Conservation (phyloP, 495 filamentous ascomycete genomes). For the Penicillium bialowiezense region DNA sequence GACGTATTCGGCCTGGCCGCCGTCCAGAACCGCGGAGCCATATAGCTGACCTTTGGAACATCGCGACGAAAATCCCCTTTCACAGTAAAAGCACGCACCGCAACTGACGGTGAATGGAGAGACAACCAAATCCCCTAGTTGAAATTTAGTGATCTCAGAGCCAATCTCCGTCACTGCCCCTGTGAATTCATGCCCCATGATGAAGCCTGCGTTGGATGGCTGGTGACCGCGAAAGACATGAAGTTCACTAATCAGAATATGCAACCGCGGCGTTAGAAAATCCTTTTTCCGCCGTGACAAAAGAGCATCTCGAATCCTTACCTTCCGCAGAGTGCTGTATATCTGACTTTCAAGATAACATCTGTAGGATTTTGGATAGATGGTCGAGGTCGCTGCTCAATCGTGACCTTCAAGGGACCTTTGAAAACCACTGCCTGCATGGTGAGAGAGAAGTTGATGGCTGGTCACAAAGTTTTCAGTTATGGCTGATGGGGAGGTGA, state of each 20-base stretch:
- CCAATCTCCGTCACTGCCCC: conserved; percentile 21
- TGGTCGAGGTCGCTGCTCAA: conserved; percentile 45
- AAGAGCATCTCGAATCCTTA: conserved; percentile 31
- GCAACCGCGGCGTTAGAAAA: too few species aligned
- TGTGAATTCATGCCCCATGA: conserved; percentile 52
- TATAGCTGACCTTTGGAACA: conserved; percentile 67
- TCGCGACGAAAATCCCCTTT: conserved; percentile 33
- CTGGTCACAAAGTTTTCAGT: too few species aligned
- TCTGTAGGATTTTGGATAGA: conserved; percentile 66
- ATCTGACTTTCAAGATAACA: conserved; percentile 77
- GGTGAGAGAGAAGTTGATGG: background rate
- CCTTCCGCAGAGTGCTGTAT: conserved; percentile 87
- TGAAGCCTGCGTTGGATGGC: conserved; percentile 55
- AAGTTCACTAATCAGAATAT: conserved; percentile 13
- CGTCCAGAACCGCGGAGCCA: conserved; percentile 67
- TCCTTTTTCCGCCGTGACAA: background rate
- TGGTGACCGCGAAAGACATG: conserved; percentile 30
- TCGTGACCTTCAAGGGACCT: conserved; percentile 30
- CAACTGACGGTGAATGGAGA: conserved; percentile 67
- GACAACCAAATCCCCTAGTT: conserved; percentile 51
- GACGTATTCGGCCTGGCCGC: conserved; percentile 84
- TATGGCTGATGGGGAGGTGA: too few species aligned
- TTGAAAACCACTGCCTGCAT: conserved; percentile 40
- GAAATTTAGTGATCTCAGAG: conserved; percentile 45
- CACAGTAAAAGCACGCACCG: conserved; percentile 82